Evolutionary conservation across 2,329 filamentous ascomycete genomes (phyloP), one percentile per base, ranked within the genome.

Genomic region (Aspergillus pseudonomiae): DNA sequence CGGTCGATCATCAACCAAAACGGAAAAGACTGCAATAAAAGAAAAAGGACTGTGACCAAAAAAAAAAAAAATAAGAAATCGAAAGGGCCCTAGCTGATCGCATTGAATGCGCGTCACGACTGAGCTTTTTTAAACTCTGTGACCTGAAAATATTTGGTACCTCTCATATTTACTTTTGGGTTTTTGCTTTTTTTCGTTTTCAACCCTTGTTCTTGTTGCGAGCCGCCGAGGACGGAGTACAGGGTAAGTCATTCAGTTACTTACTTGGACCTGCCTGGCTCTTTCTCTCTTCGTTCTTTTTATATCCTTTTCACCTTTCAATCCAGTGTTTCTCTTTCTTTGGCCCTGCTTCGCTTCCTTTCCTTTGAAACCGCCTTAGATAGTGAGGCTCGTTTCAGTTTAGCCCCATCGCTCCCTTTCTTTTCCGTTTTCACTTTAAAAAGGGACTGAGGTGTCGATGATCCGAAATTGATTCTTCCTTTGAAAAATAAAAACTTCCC

Each of bases 1-100:
- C 53, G 41, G 68, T 66, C 67, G 69, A 71, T 71, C 69, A 65
- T 65, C 69, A 32, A 48, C 65, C 65, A 53, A 67, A 59, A 59
- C 54, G 64, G 63, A 62, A 36, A 67, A 67, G 56, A 55, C 55
- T 53, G 54, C 50, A 63, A 48, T 48, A 48, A 48, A 28, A 28
- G 5, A 19, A 12, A 4, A 16, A 48, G 45, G 45, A 48, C 39
- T 6, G 39, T 26, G 28, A 48, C 16, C 28, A 32, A 34, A 52
- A 52, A 62, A 59, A 53, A 61, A 46, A 50, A 56, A 54, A 50
- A 52, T 60, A 52, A 60, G 57, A 32, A 36, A 30, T 58, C 52
- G 60, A 58, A 62, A 61, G 28, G n/a, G 19, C 26, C 60, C 55
- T 21, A 59, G 58, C 56, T 65, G 61, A 64, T 64, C 61, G 65